Conservation (phyloP, 1,139 yeast genomes). For the Suhomyces kunorum region DNA sequence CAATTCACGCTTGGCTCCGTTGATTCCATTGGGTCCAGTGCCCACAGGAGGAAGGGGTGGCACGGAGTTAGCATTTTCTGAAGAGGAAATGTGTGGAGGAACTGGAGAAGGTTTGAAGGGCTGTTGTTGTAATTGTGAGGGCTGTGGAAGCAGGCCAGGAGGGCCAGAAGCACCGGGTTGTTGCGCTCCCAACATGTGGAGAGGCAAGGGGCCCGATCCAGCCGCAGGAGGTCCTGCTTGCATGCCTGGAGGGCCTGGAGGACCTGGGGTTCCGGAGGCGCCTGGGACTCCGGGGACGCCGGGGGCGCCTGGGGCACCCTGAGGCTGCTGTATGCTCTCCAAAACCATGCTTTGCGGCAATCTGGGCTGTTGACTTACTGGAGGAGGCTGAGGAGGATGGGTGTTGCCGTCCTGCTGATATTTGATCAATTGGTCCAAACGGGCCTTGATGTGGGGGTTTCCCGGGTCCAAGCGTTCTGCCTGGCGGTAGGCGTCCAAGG, state of each 20-base stretch:
- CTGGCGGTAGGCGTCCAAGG: slow-evolving; percentile 93
- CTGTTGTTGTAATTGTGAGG: slow-evolving; percentile 32
- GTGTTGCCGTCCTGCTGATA: slow-evolving; percentile 75
- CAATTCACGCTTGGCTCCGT: slow-evolving; percentile 35
- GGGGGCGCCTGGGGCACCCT: slow-evolving; percentile 14
- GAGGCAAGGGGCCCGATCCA: slow-evolving; percentile 12
- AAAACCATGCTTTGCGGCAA: slow-evolving; percentile 63
- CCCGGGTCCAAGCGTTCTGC: slow-evolving; percentile 95
- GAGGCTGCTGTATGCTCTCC: slow-evolving; percentile 44
- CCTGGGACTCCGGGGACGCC: slow-evolving; percentile 11
- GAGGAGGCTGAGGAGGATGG: slow-evolving; percentile 67
- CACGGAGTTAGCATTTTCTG: neutral
- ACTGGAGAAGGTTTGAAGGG: slow-evolving; percentile 21
- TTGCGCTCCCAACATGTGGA: slow-evolving; percentile 11
- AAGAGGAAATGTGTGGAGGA: slow-evolving; percentile 19
- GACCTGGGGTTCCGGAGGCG: neutral
- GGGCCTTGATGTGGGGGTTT: slow-evolving; percentile 89
- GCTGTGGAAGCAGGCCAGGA: slow-evolving; percentile 28
- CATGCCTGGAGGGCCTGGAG: slow-evolving; percentile 4
- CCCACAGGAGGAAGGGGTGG: slow-evolving; percentile 9
- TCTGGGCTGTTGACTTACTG: slow-evolving; percentile 59
- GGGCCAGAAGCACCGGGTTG: slow-evolving; percentile 3
- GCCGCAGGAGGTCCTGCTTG: slow-evolving; percentile 14
- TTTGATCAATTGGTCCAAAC: slow-evolving; percentile 80
- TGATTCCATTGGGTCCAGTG: slow-evolving; percentile 1